These are phyloP conservation scores for Aspergillus mulundensis DNA, from an alignment of 495 filamentous ascomycete species.

Conservation along the genomic window DNA sequence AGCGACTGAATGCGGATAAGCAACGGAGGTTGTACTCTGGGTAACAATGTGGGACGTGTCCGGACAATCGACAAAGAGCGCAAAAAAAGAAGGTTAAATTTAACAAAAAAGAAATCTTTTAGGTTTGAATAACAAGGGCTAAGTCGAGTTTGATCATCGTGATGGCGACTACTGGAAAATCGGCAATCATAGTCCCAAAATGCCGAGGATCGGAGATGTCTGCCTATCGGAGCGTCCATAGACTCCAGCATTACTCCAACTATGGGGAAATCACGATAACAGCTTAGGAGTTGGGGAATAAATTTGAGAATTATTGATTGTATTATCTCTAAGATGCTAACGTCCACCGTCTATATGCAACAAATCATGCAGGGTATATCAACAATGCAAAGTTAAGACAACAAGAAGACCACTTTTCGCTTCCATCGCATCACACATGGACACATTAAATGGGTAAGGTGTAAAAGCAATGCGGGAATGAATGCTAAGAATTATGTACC, in stretches of 20 bases:
- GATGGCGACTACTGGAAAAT: slow-evolving; percentile 1
- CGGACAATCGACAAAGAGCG: background rate
- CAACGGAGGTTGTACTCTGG: background rate
- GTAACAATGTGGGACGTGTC: background rate
- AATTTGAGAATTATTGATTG: background rate
- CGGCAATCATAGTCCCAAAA: background rate
- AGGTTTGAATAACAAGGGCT: background rate
- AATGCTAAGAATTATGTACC: slow-evolving; percentile 23
- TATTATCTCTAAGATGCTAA: slow-evolving; percentile 3
- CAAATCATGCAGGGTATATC: slow-evolving; percentile 24
- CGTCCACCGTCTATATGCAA: slow-evolving; percentile 18
- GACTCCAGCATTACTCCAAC: background rate
- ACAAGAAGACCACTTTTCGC: slow-evolving; percentile 8
- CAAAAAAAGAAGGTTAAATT: background rate
- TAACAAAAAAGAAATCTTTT: background rate
- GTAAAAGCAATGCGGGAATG: slow-evolving; percentile 9
- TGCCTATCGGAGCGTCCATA: slow-evolving; percentile 10
- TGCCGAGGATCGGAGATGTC: slow-evolving; percentile 20
- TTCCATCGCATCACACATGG: slow-evolving; percentile 16
- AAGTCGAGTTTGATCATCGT: background rate
- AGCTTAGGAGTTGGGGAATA: background rate
- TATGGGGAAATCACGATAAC: background rate
- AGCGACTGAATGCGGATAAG: background rate
- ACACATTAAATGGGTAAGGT: slow-evolving; percentile 9
- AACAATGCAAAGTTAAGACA: slow-evolving; percentile 15